Conservation (phyloP, 2,329 filamentous ascomycete species). For the Sclerotinia trifoliorum region DNA sequence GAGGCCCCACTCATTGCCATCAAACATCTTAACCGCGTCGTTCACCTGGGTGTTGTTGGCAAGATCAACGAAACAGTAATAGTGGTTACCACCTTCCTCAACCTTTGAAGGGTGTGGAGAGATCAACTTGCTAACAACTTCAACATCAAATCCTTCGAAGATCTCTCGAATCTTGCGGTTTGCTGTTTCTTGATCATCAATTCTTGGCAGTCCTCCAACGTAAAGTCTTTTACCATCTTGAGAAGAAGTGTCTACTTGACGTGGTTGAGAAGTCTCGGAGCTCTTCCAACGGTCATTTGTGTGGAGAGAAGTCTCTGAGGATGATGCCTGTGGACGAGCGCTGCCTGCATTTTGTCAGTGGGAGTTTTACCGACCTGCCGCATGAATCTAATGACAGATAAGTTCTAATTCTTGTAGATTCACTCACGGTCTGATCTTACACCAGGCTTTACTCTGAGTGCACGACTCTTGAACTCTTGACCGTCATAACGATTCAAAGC, state of each 20-base stretch:
- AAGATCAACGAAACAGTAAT: slow-evolving; percentile 68
- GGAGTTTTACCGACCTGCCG: background rate
- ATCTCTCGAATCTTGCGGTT: slow-evolving; percentile 48
- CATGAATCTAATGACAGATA: background rate
- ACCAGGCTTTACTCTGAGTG: slow-evolving; percentile 64
- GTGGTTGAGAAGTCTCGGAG: slow-evolving; percentile 27
- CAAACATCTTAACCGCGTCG: slow-evolving; percentile 48
- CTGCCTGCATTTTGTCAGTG: slow-evolving; percentile 13
- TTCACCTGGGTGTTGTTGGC: slow-evolving; percentile 53
- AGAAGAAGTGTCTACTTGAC: slow-evolving; percentile 27
- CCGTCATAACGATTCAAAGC: slow-evolving; percentile 59
- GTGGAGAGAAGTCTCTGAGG: slow-evolving; percentile 16
- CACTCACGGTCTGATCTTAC: slow-evolving; percentile 40
- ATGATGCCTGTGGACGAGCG: slow-evolving; percentile 11
- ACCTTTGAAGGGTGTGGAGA: slow-evolving; percentile 57
- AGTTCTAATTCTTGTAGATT: slow-evolving; percentile 16
- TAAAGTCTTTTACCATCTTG: slow-evolving; percentile 47
- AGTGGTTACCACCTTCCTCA: slow-evolving; percentile 53
- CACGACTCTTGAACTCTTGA: slow-evolving; percentile 54
- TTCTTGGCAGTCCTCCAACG: slow-evolving; percentile 51
- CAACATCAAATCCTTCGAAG: slow-evolving; percentile 49
- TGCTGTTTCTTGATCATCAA: slow-evolving; percentile 50
- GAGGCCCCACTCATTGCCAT: slow-evolving; percentile 31
- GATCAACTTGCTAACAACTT: slow-evolving; percentile 45
- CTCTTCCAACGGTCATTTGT: slow-evolving; percentile 34